Evolutionary conservation across 805 yeast species (phyloP), one percentile per base, ranked within the genome.

Genomic region (Spathaspora passalidarum): DNA sequence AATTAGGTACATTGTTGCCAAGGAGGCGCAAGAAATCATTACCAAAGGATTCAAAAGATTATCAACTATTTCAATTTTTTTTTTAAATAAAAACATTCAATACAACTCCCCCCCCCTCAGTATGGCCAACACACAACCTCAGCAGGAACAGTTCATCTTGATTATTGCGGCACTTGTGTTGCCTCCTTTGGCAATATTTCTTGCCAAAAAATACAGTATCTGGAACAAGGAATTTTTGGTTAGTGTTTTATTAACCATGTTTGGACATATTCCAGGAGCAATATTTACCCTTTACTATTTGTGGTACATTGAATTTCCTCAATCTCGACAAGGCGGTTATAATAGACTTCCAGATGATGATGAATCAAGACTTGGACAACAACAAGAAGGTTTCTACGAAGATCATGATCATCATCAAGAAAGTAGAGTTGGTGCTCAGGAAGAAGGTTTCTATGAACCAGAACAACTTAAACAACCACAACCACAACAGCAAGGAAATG

Each of bases 161-260:
- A 61, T 57, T n/a, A 37, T 67, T 13, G 49, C 67, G 49, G 69
- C 65, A 18, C 39, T 68, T 17, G 49, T 69, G 8, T 45, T 70
- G 25, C 75, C 76, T 13, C 75, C 76, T 2, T 57, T 67, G 43
- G 72, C 75, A 1, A 55, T 71, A 21, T 63, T 62, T 41, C 51
- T 70, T 11, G 48, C 66, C 42, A 56, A 57, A 53, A 57, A 58
- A 42, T 59, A 61, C 46, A 52, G 63, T n/a, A 48, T 66, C 34
- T 57, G 55, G 43, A 66, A 67, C 47, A 63, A 62, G 52, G 72
- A 68, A 49, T 63, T 68, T 40, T 57, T 62, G 26, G 55, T 69
- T 18, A 43, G 62, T 5, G 55, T 68, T 6, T 40, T 68, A 17
- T 58, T 68, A 45, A 63, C 73, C 16, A 35, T 63, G 3, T 52